A percentile compares a stretch with the other conserved stretches of the same genome.
phyloP scores from a whole-genome alignment of 441 rosid genomes.

The Euphorbia schlechtendalii region DNA sequence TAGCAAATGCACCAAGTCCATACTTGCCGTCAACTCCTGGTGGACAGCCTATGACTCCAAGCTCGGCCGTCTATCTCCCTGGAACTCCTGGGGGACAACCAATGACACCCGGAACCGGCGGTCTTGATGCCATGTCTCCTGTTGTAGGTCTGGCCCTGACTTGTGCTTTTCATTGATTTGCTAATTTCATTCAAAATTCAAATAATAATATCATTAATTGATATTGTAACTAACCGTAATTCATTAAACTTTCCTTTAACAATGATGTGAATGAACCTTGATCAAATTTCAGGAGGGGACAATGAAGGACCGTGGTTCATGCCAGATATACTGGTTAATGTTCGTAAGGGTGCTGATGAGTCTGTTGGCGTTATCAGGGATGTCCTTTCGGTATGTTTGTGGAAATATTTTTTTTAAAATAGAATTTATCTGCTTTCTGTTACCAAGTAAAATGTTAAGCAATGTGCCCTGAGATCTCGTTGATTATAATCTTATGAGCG shows the following conservation, averaged over 20 bases:
- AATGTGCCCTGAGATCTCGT: neutral
- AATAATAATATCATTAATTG: too few species aligned
- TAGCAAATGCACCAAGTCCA: slow-evolving; percentile 90
- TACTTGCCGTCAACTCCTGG: slow-evolving; percentile 92
- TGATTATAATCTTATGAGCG: neutral
- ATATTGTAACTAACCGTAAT: too few species aligned
- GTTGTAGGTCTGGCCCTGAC: slow-evolving; percentile 64
- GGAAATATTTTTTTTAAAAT: neutral
- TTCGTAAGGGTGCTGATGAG: slow-evolving; percentile 65
- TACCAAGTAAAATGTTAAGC: neutral
- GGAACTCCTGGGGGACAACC: slow-evolving; percentile 99
- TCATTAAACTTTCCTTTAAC: neutral
- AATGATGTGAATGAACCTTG: neutral
- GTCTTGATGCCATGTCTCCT: slow-evolving; percentile 92
- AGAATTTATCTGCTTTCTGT: neutral
- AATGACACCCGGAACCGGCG: slow-evolving; percentile 96
- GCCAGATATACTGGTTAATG: slow-evolving; percentile 78
- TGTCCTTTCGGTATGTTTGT: slow-evolving; percentile 56
- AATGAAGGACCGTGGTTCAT: slow-evolving; percentile 78
- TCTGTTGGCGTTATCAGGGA: slow-evolving; percentile 72
- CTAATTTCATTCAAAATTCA: neutral
- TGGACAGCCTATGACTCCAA: slow-evolving; percentile 94
- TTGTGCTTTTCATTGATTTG: slow-evolving; percentile 4
- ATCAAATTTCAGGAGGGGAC: slow-evolving; percentile 59
- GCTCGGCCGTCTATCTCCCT: slow-evolving; percentile 70